Conservation (phyloP, 495 filamentous ascomycete genomes). For the Clavariopsis aquatica region DNA sequence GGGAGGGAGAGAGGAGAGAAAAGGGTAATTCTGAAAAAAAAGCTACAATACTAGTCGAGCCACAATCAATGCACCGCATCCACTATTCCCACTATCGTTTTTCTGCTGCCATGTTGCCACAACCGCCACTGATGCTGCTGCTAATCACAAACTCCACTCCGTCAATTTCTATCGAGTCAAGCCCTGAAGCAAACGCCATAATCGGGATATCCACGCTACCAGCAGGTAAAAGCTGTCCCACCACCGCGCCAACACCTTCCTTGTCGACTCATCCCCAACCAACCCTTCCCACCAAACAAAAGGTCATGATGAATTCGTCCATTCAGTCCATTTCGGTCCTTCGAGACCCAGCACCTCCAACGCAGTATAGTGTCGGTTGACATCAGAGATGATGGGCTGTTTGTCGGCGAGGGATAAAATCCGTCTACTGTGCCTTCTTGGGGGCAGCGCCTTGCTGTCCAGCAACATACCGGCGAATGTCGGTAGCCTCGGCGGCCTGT, state of each 20-base stretch:
- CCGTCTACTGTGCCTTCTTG: conserved; percentile 57
- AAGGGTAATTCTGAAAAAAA: too few relatives aligned
- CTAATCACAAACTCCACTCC: not conserved
- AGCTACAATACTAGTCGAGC: conserved; percentile 1
- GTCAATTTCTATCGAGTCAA: not conserved
- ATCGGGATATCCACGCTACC: not conserved
- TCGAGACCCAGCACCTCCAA: not conserved
- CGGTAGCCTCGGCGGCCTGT: conserved; percentile 77
- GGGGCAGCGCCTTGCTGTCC: conserved; percentile 53
- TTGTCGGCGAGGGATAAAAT: not conserved
- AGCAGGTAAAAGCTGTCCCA: not conserved
- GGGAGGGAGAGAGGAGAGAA: too few relatives aligned
- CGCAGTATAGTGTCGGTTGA: not conserved
- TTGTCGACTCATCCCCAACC: not conserved
- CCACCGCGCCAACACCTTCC: not conserved
- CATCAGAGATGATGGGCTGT: not conserved
- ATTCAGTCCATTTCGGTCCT: not conserved
- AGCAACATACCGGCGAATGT: conserved; percentile 67
- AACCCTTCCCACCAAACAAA: not conserved
- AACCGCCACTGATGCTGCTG: not conserved
- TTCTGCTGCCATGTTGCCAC: not conserved
- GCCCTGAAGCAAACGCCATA: not conserved
- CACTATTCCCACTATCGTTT: not conserved
- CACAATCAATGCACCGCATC: not conserved
- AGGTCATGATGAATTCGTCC: not conserved